A percentile compares a stretch with the other conserved stretches of the same genome.
phyloP scores from a whole-genome alignment of 805 yeast genomes.

The Starmerella sirachaensis region DNA sequence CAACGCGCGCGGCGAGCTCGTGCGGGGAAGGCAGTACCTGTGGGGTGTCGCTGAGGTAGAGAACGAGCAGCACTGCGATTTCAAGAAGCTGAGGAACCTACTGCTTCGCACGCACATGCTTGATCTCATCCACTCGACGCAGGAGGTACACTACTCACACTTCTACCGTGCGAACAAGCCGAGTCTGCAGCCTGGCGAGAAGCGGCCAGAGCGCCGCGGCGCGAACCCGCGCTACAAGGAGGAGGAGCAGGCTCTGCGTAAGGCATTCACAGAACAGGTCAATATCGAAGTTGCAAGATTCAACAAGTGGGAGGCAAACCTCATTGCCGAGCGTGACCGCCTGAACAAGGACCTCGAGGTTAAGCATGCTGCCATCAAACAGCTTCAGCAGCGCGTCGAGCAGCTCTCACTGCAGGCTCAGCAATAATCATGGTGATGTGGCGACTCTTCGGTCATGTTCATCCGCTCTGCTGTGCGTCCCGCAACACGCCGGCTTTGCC shows the following conservation, averaged over 20 bases:
- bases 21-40: conserved; percentile 62
- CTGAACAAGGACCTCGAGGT: conserved; percentile 88
- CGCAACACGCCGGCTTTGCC: no score
- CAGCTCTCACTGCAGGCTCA: conserved; percentile 18
- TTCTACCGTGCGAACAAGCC: conserved; percentile 50
- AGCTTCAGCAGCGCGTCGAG: conserved; percentile 28
- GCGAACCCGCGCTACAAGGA: conserved; percentile 91
- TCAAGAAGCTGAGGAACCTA: conserved; percentile 47
- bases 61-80: conserved; percentile 67
- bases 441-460: no score
- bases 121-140: conserved; percentile 67
- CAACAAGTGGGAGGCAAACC: conserved; percentile 97
- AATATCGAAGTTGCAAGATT: conserved; percentile 94
- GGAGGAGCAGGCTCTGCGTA: conserved; percentile 88
- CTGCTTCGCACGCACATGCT: conserved; percentile 61
- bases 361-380: conserved; percentile 42
- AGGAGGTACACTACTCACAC: conserved; percentile 54
- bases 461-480: no score
- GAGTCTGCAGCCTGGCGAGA: conserved; percentile 35
- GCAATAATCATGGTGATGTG: conserved; percentile 1
- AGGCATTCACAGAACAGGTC: conserved; percentile 91
- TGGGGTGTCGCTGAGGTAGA: conserved; percentile 88
- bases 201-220: conserved; percentile 26
- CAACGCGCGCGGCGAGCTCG: conserved; percentile 37
- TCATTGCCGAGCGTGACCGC: conserved; percentile 87